These are phyloP conservation scores for Mallotus repandus DNA, from an alignment of 441 rosid species.

Conservation along the genomic window DNA sequence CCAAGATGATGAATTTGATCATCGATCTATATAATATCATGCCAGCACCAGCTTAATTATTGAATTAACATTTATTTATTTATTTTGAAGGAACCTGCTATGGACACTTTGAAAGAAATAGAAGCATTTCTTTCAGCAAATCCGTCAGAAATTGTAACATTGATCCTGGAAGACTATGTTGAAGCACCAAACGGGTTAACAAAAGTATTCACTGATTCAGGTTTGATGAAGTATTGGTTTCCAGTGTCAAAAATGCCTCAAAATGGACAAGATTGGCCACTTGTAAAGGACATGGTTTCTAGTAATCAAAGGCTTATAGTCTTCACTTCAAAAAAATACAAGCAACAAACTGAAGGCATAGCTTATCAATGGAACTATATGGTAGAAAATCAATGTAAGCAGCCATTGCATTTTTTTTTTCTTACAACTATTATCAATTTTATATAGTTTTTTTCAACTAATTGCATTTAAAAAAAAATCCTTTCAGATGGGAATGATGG, in stretches of 20 bases:
- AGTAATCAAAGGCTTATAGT: constrained; percentile 69
- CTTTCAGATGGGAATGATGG: constrained; percentile 44
- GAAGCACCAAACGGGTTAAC: constrained; percentile 55
- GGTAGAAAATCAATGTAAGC: constrained; percentile 81
- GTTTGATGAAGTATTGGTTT: constrained; percentile 78
- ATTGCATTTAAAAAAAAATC: neutral
- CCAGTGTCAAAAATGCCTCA: constrained; percentile 65
- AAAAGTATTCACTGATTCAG: constrained; percentile 60
- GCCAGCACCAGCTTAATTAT: neutral
- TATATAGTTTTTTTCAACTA: neutral
- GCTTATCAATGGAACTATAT: constrained; percentile 91
- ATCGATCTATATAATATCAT: no score
- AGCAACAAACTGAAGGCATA: constrained; percentile 70
- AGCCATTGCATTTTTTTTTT: neutral
- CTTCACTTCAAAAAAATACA: constrained; percentile 64
- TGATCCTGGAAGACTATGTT: constrained; percentile 83
- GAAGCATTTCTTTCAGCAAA: constrained; percentile 59
- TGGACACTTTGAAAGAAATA: constrained; percentile 59
- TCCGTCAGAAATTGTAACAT: constrained; percentile 63
- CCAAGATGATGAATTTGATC: no score
- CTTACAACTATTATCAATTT: neutral
- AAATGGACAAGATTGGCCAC: constrained; percentile 74
- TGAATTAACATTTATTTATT: neutral
- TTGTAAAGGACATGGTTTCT: constrained; percentile 66
- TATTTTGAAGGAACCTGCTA: constrained; percentile 52